Evolutionary conservation across 805 yeast genomes (phyloP), one percentile per base, ranked within the genome.

Genomic region (Spathaspora passalidarum): DNA sequence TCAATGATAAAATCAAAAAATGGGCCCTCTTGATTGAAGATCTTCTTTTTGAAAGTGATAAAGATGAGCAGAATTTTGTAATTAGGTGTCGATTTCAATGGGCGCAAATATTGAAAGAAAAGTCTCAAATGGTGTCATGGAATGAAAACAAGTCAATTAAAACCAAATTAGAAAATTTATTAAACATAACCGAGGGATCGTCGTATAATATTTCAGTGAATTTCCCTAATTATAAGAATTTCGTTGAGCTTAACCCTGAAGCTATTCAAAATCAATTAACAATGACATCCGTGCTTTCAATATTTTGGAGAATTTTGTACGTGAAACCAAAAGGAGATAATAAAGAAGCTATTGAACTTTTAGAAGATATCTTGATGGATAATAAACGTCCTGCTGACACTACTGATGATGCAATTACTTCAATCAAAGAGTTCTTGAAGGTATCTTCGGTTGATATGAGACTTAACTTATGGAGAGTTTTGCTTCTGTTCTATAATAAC

Each of bases 381-480:
- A 42, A 16, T 17, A 29, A 26, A 9, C 38, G 45, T 21, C 17
- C 23, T 19, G 14, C 26, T 2, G 4, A 3, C 14, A n/a, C 37
- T 9, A n/a, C 13, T 20, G 40, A 47, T 19, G 50, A 49, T 2
- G 66, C 73, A 0, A 53, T 69, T 6, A 21, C 43, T 5, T 81
- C 90, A 6, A 82, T 89, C 61, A 69, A 74, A 18, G 62, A 68
- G 10, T 88, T 92, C 56, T 68, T 94, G 13, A 64, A 70, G 2
- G 70, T 68, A 10, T 81, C 95, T 0, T 80, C 94, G 0, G 68
- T 85, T 18, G 84, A 80, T 18, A 75, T 89, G 59, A 79, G 79
- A 46, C 65, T 90, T 32, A 82, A 83, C 44, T 64, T 94, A 2
- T 91, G 97, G 96, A 80, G 79, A 25, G 73, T 85, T 19, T 66